phyloP scores from a whole-genome alignment of 495 filamentous ascomycete genomes.

The Tuber microsphaerosporum region DNA sequence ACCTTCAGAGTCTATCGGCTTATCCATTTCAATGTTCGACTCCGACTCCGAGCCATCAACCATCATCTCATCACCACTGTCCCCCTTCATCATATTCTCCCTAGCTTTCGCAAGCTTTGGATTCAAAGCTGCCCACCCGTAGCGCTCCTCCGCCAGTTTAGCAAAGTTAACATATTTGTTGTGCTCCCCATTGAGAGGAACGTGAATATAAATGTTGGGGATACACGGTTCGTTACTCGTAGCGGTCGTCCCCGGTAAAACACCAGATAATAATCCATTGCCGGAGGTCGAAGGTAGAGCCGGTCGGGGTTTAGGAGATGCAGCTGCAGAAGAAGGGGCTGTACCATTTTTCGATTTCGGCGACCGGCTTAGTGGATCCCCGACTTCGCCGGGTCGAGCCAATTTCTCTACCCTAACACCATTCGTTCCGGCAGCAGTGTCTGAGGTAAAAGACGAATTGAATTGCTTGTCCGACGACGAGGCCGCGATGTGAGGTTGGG shows the following conservation, averaged over 20 bases:
- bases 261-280: slow-evolving; percentile 35
- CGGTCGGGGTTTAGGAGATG: slow-evolving; percentile 37
- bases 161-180: slow-evolving; percentile 95
- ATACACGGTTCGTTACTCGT: slow-evolving; percentile 43
- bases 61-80: slow-evolving; percentile 67
- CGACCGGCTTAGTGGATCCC: slow-evolving; percentile 26
- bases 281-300: slow-evolving; percentile 33
- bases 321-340: slow-evolving; percentile 33
- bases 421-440: slow-evolving; percentile 34
- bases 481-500: slow-evolving; percentile 15
- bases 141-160: slow-evolving; percentile 81
- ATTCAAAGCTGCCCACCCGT: slow-evolving; percentile 89
- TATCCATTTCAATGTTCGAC: slow-evolving; percentile 60
- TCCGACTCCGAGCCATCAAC: slow-evolving; percentile 57
- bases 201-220: slow-evolving; percentile 75
- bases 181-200: slow-evolving; percentile 67
- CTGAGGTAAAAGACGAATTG: slow-evolving; percentile 15
- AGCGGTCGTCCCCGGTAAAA: slow-evolving; percentile 21
- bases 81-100: slow-evolving; percentile 48
- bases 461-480: slow-evolving; percentile 15
- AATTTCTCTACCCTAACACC: slow-evolving; percentile 31
- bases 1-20: slow-evolving; percentile 53
- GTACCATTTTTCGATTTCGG: slow-evolving; percentile 38
- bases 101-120: slow-evolving; percentile 81
- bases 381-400: slow-evolving; percentile 23